Evolutionary conservation across 441 rosid genomes (phyloP).

Genomic region (Raphanus hybrid): DNA sequence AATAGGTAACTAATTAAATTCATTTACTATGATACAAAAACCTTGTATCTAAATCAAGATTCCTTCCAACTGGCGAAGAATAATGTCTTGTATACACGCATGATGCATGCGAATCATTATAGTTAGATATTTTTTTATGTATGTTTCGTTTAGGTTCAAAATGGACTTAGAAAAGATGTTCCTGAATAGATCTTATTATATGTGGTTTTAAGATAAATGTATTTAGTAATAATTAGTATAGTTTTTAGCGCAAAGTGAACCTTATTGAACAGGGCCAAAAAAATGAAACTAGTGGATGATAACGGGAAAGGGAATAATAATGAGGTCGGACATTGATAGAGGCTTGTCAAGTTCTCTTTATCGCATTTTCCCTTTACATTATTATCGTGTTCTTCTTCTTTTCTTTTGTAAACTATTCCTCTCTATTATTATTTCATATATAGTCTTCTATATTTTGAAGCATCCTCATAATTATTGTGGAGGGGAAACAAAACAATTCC

Average conservation of each 20-base stretch:
- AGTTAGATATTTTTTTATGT: background rate
- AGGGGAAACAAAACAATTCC: background rate
- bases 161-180: background rate
- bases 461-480: background rate
- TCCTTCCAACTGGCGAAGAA: background rate
- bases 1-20: background rate
- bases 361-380: background rate
- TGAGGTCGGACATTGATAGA: slow-evolving; percentile 11
- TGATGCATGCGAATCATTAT: background rate
- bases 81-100: background rate
- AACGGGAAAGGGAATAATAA: slow-evolving; percentile 1
- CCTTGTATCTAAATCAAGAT: background rate
- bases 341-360: background rate
- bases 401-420: slow-evolving; percentile 23
- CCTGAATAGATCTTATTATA: background rate
- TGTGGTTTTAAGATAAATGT: background rate
- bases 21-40: background rate
- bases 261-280: background rate
- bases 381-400: slow-evolving; percentile 11
- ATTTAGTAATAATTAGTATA: background rate
- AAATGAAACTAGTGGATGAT: slow-evolving; percentile 2
- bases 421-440: background rate
- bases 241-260: background rate
- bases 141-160: background rate
- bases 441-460: background rate